These are phyloP conservation scores for Claviceps spartinae DNA, from an alignment of 2,329 filamentous ascomycete species.

Conservation along the genomic window DNA sequence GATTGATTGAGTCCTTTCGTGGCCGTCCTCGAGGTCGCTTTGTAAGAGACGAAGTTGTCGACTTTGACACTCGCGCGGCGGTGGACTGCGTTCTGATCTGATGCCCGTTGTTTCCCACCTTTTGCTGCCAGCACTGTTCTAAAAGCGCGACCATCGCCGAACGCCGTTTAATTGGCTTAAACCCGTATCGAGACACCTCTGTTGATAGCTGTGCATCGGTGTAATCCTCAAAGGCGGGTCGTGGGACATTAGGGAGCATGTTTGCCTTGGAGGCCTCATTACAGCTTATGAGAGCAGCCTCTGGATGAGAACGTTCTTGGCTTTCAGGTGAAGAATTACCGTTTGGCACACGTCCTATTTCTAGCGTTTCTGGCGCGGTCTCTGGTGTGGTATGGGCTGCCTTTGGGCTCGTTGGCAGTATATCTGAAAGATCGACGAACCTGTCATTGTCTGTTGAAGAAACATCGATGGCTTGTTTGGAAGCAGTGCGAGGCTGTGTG, in stretches of 20 bases:
- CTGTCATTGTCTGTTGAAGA: constrained; percentile 8
- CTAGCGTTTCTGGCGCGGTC: neutral
- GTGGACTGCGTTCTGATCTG: constrained; percentile 9
- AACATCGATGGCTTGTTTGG: neutral
- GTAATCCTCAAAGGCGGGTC: constrained; percentile 46
- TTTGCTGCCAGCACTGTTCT: constrained; percentile 57
- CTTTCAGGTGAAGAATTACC: neutral
- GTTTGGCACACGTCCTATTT: too few relatives aligned
- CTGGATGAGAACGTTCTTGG: neutral
- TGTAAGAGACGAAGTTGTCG: constrained; percentile 5
- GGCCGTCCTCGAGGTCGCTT: constrained; percentile 21
- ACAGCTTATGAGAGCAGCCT: neutral
- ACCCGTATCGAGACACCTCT: constrained; percentile 51
- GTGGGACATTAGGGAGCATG: constrained; percentile 7
- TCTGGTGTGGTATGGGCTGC: neutral
- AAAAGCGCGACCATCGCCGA: constrained; percentile 57
- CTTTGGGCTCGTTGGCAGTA: constrained; percentile 6
- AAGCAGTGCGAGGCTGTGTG: neutral
- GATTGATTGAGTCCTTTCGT: constrained; percentile 16
- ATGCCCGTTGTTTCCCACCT: constrained; percentile 20
- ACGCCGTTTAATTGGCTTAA: constrained; percentile 57
- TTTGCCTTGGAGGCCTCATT: neutral
- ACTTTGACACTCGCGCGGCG: neutral
- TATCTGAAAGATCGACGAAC: constrained; percentile 14
- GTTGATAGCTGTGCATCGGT: constrained; percentile 49